phyloP scores from a whole-genome alignment of 352 stramenopile species.

The Bremia lactucae region DNA sequence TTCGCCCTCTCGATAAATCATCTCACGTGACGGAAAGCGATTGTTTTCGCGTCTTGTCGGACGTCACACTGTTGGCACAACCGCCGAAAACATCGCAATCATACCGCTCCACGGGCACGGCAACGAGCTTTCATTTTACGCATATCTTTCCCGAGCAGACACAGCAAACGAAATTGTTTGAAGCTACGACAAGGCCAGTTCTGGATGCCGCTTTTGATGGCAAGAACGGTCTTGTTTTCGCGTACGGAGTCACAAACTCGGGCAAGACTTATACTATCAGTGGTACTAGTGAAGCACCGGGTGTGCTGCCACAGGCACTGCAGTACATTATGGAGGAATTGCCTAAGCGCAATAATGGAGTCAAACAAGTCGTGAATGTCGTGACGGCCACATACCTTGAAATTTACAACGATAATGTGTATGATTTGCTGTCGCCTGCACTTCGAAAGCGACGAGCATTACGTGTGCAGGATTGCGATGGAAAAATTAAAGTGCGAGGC shows the following conservation, averaged over 20 bases:
- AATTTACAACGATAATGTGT: conserved; percentile 98
- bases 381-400: conserved; percentile 92
- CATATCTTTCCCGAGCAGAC: conserved; percentile 74
- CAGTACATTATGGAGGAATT: conserved; percentile 58
- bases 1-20: conserved; percentile 31
- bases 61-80: conserved; percentile 48
- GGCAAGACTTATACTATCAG: conserved; percentile 98
- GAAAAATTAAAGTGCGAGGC: conserved; percentile 81
- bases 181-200: conserved; percentile 81
- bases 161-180: conserved; percentile 87
- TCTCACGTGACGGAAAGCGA: conserved; percentile 13
- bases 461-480: conserved; percentile 75
- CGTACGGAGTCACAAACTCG: conserved; percentile 97
- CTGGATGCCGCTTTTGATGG: conserved; percentile 83
- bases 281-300: conserved; percentile 65
- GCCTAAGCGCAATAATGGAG: conserved; percentile 33
- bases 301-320: conserved; percentile 78
- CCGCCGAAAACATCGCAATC: conserved; percentile 65
- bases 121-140: conserved; percentile 73
- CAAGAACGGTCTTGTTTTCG: conserved; percentile 90
- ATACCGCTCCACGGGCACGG: conserved; percentile 63
- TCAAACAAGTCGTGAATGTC: conserved; percentile 26
- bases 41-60: conserved; percentile 61
- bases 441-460: conserved; percentile 49
- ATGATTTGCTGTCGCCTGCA: conserved; percentile 85